Evolutionary conservation across 495 filamentous ascomycete species (phyloP), one percentile per base, ranked within the genome.

Genomic region (Bacidia rubella): DNA sequence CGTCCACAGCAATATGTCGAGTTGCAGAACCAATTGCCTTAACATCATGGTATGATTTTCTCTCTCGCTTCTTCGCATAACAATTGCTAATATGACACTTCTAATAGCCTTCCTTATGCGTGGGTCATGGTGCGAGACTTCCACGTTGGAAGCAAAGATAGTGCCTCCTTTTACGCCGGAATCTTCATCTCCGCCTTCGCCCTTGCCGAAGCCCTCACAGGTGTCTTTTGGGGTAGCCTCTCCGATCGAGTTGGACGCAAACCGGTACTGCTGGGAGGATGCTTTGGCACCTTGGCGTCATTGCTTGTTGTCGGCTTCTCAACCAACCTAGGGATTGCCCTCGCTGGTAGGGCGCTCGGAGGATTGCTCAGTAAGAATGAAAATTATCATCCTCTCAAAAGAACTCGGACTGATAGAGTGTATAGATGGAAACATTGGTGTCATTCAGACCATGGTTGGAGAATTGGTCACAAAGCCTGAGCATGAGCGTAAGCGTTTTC

Each of bases 381-480:
- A 9, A 15, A n/a, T n/a, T n/a, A n/a, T n/a, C n/a, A n/a, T n/a
- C n/a, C n/a, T n/a, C n/a, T n/a, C n/a, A n/a, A n/a, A n/a, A n/a
- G n/a, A n/a, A n/a, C n/a, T n/a, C n/a, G n/a, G n/a, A n/a, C n/a
- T n/a, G n/a, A n/a, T n/a, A n/a, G n/a, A n/a, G n/a, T n/a, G n/a
- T 11, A 4, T 24, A 62, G 59, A 94, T 69, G 87, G 87, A 40
- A 93, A 93, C 57, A 82, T 90, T 60, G 87, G 82, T 10, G 86
- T 93, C 27, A 87, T 93, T 54, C 86, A 90, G 64, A 90, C 86
- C n/a, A 90, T 90, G 85, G 86, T 93, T 21, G 86, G 82, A 20
- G 87, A 93, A 62, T 58, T 90, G 47, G 83, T 90, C 42, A 80
- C 73, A 20, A 80, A 82, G 27, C 85, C 84, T 2, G 81, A 87